Evolutionary conservation across 2,329 filamentous ascomycete species (phyloP), one percentile per base, ranked within the genome.

Genomic region (Furcasterigmium sp.): DNA sequence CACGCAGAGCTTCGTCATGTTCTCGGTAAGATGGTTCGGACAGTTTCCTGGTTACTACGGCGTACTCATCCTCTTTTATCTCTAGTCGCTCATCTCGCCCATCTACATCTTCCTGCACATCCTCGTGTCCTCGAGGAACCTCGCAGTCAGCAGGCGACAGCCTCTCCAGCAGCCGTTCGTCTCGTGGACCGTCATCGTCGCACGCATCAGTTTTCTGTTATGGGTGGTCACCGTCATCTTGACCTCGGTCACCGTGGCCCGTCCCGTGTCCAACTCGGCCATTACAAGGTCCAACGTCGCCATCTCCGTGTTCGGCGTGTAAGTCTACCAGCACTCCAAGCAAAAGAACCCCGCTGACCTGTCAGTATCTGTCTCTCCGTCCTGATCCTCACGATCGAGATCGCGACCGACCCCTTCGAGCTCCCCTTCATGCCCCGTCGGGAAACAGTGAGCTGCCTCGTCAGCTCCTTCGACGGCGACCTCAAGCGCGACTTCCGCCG

Each of bases 71-170:
- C 2, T 7, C 28, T 6, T 8, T 15, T n/a, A 26, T 7, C 2
- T 4, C 17, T 23, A 59, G 57, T 56, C 54, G 17, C 50, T 62
- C 9, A 50, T 63, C 10, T 54, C 57, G 0, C 41, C 62, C 2
- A 43, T 58, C 14, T 64, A 64, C 42, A 47, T 63, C 28, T 39
- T 43, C n/a, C 46, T 62, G 4, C 57, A 65, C 37, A 11, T 58
- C n/a, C 39, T 55, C 9, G 57, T 60, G 0, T 52, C 61, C 2
- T 49, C 46, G 15, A 50, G 49, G 3, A 52, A 54, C 9, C 48
- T 53, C 25, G 39, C 46, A 8, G 51, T 57, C 30, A 41, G 50
- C 20, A 52, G 51, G 13, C 41, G 45, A 2, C 53, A 54, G 8
- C 43, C 53, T 3, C 47, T 55, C 11, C 54, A 56, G n/a, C 53